Base-by-base conservation (phyloP, 768 basidiomycete species). In the Leccinum broughii region DNA sequence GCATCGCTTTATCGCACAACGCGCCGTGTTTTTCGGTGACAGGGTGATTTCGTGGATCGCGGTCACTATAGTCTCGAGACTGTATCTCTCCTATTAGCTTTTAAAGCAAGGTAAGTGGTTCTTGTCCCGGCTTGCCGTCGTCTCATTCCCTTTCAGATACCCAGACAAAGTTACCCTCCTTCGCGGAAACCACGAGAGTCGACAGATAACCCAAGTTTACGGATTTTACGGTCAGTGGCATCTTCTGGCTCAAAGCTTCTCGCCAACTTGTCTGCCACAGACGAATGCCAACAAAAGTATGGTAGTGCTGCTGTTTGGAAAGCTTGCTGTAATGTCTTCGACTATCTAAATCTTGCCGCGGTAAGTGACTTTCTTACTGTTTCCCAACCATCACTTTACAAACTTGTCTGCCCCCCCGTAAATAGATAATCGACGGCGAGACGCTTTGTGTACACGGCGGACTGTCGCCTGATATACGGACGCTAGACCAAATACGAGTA, bases 201-300 rank as follows among this genome's bases (percentile, higher is more conserved):
- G 96, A 63, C 96, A 98, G 74, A 98, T 98, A 66, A 98, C 96
- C 4, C 96, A 98, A 68, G 96, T 95, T 2, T 98, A 98, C 61
- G 96, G 95, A n/a, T 98, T 97, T 74, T 98, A 97, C 70, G 95
- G 95, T 95, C 9, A 15, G 60, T 37, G 9, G 46, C 30, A 13
- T 39, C 53, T 6, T n/a, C 5, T 10, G 32, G 17, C n/a, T 39
- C 15, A 1, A 39, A 26, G 20, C 22, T 26, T 20, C 20, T 8
- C 10, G 2, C 41, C 24, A 32, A 48, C 51, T 49, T 11, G 61
- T 20, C 46, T 54, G 20, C 17, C 26, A 35, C 63, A 92, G 95
- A 97, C 71, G 96, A 98, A 76, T 98, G 96, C 68, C 95, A 97
- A 75, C 93, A 94, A 75, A 98, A 98, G 74, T 98, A 98, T 73